Evolutionary conservation across 495 filamentous ascomycete species (phyloP).

Genomic region (Clavariopsis aquatica): DNA sequence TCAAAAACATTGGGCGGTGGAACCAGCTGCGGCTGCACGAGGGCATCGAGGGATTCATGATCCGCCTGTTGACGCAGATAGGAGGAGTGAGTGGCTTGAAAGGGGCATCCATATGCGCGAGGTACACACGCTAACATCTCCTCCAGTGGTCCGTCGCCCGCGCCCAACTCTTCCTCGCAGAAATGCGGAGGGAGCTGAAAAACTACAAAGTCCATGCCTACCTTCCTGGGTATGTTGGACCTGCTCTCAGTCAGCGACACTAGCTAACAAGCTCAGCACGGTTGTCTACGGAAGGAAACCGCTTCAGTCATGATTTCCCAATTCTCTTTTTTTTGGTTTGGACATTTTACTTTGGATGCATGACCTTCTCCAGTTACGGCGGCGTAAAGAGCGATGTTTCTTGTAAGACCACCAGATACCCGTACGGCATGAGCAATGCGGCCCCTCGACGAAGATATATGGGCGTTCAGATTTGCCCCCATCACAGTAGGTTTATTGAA

Average conservation of each 20-base stretch:
- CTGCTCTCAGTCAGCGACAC: neutral
- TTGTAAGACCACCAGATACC: neutral
- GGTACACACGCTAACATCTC: too few species aligned
- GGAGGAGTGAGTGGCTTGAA: conserved; percentile 20
- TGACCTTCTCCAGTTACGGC: neutral
- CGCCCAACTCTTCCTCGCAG: conserved; percentile 32
- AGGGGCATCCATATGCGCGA: neutral
- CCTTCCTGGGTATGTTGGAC: neutral
- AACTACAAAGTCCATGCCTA: conserved; percentile 29
- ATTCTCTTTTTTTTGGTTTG: too few species aligned
- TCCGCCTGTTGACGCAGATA: conserved; percentile 33
- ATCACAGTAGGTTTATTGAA: neutral
- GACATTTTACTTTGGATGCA: neutral
- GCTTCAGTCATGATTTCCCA: neutral
- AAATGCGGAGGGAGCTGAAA: conserved; percentile 32
- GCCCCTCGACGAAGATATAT: neutral
- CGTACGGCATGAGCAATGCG: neutral
- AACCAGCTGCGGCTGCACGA: conserved; percentile 34
- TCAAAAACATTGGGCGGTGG: conserved; percentile 36
- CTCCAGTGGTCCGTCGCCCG: conserved; percentile 24
- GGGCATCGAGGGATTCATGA: conserved; percentile 36
- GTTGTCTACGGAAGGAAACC: conserved; percentile 29
- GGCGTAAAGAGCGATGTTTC: neutral
- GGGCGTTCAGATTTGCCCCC: neutral
- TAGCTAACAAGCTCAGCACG: neutral